These are phyloP conservation scores for Scleroderma citrinum DNA, from an alignment of 768 basidiomycete genomes.

Conservation along the genomic window DNA sequence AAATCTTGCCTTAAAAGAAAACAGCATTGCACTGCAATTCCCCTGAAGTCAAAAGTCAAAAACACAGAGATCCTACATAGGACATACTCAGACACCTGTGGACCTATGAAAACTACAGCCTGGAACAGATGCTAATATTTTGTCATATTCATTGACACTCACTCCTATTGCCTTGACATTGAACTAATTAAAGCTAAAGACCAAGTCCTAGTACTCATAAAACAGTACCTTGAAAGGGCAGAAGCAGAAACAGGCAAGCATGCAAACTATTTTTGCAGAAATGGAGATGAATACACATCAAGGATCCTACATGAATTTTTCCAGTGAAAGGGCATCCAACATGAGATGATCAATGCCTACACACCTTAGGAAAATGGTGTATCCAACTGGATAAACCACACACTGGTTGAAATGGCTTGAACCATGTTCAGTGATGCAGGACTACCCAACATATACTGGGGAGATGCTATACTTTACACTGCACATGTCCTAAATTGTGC, in stretches of 20 bases:
- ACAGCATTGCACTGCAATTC: slow-evolving; percentile 11
- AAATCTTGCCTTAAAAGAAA: slow-evolving; percentile 20
- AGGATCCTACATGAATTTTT: slow-evolving; percentile 6
- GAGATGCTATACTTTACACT: not conserved
- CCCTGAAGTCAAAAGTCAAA: slow-evolving; percentile 2
- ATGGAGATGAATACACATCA: slow-evolving; percentile 22
- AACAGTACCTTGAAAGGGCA: slow-evolving; percentile 5
- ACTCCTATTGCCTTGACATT: slow-evolving; percentile 11
- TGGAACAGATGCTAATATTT: slow-evolving; percentile 11
- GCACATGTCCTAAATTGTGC: not conserved
- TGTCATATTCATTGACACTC: slow-evolving; percentile 15
- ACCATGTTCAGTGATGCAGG: slow-evolving; percentile 21
- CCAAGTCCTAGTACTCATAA: slow-evolving; percentile 6
- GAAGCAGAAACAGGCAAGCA: slow-evolving; percentile 10
- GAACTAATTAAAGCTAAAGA: slow-evolving; percentile 10
- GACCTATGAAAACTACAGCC: slow-evolving; percentile 9
- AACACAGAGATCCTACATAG: not conserved
- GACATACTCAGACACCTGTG: slow-evolving; percentile 17
- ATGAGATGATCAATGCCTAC: slow-evolving; percentile 15
- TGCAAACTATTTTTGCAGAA: slow-evolving; percentile 15
- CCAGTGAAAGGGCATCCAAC: slow-evolving; percentile 7
- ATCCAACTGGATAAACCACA: slow-evolving; percentile 34
- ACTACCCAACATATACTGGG: slow-evolving; percentile 3
- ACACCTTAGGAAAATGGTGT: slow-evolving; percentile 40
- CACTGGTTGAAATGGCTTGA: slow-evolving; percentile 25